phyloP scores from a whole-genome alignment of 2,329 filamentous ascomycete species.

The Botryosphaeria agaves region DNA sequence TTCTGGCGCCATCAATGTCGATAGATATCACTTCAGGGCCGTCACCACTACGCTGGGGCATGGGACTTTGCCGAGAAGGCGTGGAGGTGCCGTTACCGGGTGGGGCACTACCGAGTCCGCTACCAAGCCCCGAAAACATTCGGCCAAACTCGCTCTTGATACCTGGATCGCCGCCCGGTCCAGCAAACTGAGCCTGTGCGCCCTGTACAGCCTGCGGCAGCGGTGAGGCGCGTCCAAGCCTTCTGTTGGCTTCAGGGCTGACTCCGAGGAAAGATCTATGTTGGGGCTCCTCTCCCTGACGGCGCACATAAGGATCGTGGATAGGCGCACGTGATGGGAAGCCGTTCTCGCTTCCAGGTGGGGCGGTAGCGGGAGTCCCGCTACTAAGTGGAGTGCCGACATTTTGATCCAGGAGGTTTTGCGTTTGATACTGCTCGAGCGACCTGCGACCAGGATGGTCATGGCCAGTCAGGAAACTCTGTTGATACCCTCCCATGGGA shows the following conservation, averaged over 20 bases:
- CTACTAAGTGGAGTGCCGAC: too few species aligned
- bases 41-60: conserved; percentile 4
- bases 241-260: conserved; percentile 54
- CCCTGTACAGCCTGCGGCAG: conserved; percentile 88
- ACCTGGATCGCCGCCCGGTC: conserved; percentile 64
- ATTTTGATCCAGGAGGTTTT: too few species aligned
- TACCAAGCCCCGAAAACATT: conserved; percentile 87
- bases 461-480: too few species aligned
- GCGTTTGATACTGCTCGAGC: too few species aligned
- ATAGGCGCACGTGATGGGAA: neutral
- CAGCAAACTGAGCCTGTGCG: conserved; percentile 63
- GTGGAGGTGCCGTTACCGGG: conserved; percentile 35
- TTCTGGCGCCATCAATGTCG: conserved; percentile 21
- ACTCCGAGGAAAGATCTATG: conserved; percentile 57
- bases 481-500: too few species aligned
- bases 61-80: conserved; percentile 33
- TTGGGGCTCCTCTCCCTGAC: conserved; percentile 35
- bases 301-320: conserved; percentile 6
- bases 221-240: conserved; percentile 70
- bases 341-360: neutral
- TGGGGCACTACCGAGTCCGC: conserved; percentile 41
- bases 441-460: too few species aligned
- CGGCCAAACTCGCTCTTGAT: conserved; percentile 92
- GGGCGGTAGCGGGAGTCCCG: neutral
- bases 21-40: conserved; percentile 11